phyloP scores from a whole-genome alignment of 2,329 filamentous ascomycete genomes.

The Parafenestella ontariensis region DNA sequence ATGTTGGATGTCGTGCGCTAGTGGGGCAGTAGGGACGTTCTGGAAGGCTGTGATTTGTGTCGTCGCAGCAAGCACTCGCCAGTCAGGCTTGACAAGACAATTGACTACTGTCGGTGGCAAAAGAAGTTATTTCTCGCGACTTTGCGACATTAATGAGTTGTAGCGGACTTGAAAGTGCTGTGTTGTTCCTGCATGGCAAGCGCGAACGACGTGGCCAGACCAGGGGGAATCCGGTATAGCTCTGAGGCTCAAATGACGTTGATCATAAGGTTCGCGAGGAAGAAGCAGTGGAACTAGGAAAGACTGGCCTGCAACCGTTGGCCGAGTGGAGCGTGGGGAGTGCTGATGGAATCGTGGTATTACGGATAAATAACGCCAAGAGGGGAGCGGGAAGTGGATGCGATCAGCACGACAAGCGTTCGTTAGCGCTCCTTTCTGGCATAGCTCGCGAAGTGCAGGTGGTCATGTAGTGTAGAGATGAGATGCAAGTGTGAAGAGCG shows the following conservation, averaged over 20 bases:
- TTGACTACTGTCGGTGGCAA: constrained; percentile 29
- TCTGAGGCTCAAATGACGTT: constrained; percentile 24
- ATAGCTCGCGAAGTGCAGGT: not conserved
- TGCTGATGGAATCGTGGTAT: not conserved
- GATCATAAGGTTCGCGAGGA: constrained; percentile 13
- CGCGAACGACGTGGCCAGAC: constrained; percentile 45
- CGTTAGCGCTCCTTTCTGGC: not conserved
- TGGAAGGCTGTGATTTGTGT: constrained; percentile 35
- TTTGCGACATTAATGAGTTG: constrained; percentile 38
- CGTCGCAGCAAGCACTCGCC: constrained; percentile 13
- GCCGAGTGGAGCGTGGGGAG: constrained; percentile 10
- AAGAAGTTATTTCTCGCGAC: constrained; percentile 36
- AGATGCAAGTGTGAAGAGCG: constrained; percentile 4
- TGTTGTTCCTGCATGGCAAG: constrained; percentile 48
- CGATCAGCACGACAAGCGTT: constrained; percentile 16
- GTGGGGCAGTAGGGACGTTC: constrained; percentile 26
- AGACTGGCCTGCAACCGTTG: constrained; percentile 27
- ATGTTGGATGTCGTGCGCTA: constrained; percentile 23
- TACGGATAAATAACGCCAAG: constrained; percentile 9
- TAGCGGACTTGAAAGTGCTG: constrained; percentile 29
- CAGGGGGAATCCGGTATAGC: constrained; percentile 22
- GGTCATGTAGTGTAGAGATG: not conserved
- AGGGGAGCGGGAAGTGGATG: not conserved
- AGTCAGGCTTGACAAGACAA: constrained; percentile 27
- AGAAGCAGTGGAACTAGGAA: constrained; percentile 18